These are phyloP conservation scores for Pleurostoma richardsiae DNA, from an alignment of 2,329 filamentous ascomycete species.

Conservation along the genomic window DNA sequence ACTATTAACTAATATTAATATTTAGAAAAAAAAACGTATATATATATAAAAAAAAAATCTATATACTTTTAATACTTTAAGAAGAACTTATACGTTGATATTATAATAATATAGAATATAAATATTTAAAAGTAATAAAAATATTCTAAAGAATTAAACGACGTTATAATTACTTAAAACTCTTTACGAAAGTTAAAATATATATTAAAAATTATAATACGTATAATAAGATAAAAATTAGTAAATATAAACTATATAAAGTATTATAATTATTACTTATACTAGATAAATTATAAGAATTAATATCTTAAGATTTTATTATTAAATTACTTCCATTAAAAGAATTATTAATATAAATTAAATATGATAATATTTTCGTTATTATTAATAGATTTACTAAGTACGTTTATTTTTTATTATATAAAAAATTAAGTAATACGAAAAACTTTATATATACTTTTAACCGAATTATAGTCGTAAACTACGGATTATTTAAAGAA, in stretches of 20 bases:
- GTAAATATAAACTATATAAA: not conserved
- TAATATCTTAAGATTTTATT: not conserved
- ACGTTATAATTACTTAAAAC: not conserved
- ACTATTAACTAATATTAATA: not conserved
- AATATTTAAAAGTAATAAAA: not conserved
- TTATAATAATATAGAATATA: not conserved
- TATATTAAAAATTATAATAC: not conserved
- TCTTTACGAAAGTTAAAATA: not conserved
- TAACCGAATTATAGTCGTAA: too few relatives aligned
- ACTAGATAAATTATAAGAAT: not conserved
- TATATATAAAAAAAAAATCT: not conserved
- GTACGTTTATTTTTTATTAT: constrained; percentile 3
- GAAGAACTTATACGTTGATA: not conserved
- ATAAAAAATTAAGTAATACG: constrained; percentile 1
- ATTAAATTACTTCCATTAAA: not conserved
- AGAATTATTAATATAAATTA: not conserved
- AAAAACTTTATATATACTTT: too few relatives aligned
- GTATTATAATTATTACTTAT: not conserved
- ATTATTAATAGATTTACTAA: constrained; percentile 7
- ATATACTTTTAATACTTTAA: not conserved
- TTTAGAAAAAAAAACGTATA: not conserved
- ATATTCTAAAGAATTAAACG: not conserved
- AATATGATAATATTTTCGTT: not conserved
- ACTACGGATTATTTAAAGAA: too few relatives aligned
- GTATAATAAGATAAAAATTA: not conserved